Evolutionary conservation across 805 yeast genomes (phyloP).

Genomic region (Kuraishia floccosa): DNA sequence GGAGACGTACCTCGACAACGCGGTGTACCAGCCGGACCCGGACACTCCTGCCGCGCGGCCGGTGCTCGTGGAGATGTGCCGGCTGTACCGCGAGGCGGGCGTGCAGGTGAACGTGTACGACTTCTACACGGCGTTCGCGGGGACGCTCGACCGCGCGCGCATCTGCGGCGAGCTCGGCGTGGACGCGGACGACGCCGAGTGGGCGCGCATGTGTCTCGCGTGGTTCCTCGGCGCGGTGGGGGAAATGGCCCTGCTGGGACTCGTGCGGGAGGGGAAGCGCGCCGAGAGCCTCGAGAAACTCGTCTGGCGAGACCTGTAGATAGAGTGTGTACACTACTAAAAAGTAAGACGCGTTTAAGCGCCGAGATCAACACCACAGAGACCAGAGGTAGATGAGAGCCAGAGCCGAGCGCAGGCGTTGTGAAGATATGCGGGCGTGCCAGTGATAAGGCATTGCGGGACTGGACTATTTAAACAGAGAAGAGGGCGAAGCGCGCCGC

Average conservation of each 20-base stretch:
- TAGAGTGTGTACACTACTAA: too few relatives aligned
- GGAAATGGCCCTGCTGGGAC: slow-evolving; percentile 61
- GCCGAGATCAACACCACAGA: too few relatives aligned
- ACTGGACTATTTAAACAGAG: too few relatives aligned
- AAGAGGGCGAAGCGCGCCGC: too few relatives aligned
- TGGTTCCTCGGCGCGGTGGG: slow-evolving; percentile 69
- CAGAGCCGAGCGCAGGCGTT: too few relatives aligned
- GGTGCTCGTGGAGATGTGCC: slow-evolving; percentile 44
- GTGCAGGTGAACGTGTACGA: slow-evolving; percentile 28
- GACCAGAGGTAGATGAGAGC: too few relatives aligned
- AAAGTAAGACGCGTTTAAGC: too few relatives aligned
- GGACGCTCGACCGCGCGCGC: slow-evolving; percentile 21
- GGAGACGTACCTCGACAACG: slow-evolving; percentile 9
- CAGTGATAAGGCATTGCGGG: too few relatives aligned
- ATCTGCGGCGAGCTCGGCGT: slow-evolving; percentile 6
- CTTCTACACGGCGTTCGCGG: slow-evolving; percentile 23
- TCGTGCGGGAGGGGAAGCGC: slow-evolving; percentile 50
- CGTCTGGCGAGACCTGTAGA: slow-evolving; percentile 54
- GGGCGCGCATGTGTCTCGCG: slow-evolving; percentile 56
- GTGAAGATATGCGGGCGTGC: too few relatives aligned
- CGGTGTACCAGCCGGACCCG: not conserved
- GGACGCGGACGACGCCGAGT: slow-evolving; percentile 24
- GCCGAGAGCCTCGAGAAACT: slow-evolving; percentile 60
- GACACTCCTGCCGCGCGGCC: slow-evolving; percentile 29
- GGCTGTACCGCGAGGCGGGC: slow-evolving; percentile 72